phyloP scores from a whole-genome alignment of 225 moss, liverwort and hornwort species.

The Asterella californica region DNA sequence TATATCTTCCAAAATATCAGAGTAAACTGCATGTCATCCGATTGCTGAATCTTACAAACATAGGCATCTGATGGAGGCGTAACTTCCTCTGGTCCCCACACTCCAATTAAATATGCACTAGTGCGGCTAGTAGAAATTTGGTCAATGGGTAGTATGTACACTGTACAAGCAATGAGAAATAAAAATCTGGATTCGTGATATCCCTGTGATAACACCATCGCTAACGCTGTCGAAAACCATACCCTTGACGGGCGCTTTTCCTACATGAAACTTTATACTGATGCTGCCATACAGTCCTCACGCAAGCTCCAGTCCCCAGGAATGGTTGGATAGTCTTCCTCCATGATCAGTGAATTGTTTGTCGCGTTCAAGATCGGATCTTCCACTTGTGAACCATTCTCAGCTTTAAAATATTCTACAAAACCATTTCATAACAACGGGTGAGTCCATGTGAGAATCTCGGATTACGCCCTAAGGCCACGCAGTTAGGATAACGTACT shows the following conservation, averaged over 20 bases:
- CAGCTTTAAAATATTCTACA: slow-evolving; percentile 7
- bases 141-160: slow-evolving; percentile 1
- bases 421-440: neutral
- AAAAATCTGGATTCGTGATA: neutral
- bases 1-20: too few species aligned
- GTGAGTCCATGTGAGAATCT: neutral
- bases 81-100: too few species aligned
- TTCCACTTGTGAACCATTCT: neutral
- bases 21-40: too few species aligned
- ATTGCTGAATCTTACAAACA: too few species aligned
- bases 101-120: neutral
- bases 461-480: too few species aligned
- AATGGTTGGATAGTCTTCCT: slow-evolving; percentile 24
- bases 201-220: slow-evolving; percentile 4
- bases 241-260: neutral
- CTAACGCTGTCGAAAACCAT: neutral
- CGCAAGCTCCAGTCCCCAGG: slow-evolving; percentile 27
- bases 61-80: too few species aligned
- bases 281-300: slow-evolving; percentile 12
- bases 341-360: neutral
- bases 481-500: too few species aligned
- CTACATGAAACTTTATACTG: neutral
- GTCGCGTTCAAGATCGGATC: slow-evolving; percentile 16
- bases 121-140: neutral
- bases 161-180: neutral